Evolutionary conservation across 2,329 filamentous ascomycete species (phyloP).

Genomic region (Colletotrichum navitas): DNA sequence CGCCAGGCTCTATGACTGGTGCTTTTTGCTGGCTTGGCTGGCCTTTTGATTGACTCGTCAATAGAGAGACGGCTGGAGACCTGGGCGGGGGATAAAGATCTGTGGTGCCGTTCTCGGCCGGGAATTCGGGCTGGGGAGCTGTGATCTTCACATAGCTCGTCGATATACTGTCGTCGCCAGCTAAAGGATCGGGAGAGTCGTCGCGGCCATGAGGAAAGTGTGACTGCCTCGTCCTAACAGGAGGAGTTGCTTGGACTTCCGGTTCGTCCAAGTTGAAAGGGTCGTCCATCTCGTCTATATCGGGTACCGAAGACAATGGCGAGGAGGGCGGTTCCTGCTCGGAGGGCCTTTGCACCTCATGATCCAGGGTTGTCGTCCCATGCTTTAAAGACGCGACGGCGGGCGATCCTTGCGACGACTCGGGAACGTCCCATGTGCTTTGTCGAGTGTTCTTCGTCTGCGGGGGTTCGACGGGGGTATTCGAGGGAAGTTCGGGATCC

Average conservation of each 20-base stretch:
- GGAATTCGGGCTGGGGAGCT: slow-evolving; percentile 49
- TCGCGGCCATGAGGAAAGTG: slow-evolving; percentile 8
- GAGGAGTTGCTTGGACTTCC: neutral
- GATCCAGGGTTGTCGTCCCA: neutral
- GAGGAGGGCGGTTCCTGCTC: slow-evolving; percentile 48
- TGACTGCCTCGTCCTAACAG: slow-evolving; percentile 1
- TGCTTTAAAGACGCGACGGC: neutral
- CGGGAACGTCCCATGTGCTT: slow-evolving; percentile 54
- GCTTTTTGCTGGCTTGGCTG: neutral
- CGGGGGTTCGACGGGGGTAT: neutral
- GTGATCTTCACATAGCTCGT: slow-evolving; percentile 54
- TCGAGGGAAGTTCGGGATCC: slow-evolving; percentile 20
- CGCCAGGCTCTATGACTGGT: neutral
- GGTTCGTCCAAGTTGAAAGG: slow-evolving; percentile 31
- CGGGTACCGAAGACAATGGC: slow-evolving; percentile 51
- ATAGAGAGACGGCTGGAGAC: neutral
- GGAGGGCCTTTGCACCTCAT: slow-evolving; percentile 11
- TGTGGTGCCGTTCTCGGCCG: slow-evolving; percentile 23
- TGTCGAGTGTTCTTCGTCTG: slow-evolving; percentile 42
- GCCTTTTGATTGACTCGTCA: slow-evolving; percentile 4
- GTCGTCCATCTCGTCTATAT: slow-evolving; percentile 47
- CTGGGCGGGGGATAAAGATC: slow-evolving; percentile 11
- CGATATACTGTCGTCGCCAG: slow-evolving; percentile 52
- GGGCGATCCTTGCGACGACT: slow-evolving; percentile 45
- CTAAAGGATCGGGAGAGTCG: slow-evolving; percentile 37